phyloP scores from a whole-genome alignment of 106 monocot genomes.

The Vanilla planifolia region DNA sequence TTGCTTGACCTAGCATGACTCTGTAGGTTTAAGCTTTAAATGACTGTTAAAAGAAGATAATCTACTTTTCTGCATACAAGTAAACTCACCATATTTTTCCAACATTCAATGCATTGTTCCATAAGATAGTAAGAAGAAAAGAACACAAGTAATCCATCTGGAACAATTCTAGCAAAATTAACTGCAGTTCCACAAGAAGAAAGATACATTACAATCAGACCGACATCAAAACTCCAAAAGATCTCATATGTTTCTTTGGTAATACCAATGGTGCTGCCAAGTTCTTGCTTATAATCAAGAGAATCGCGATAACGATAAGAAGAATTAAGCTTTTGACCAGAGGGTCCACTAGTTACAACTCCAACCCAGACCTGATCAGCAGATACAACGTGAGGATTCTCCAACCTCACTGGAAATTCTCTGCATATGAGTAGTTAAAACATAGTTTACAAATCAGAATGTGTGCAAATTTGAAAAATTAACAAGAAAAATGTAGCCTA shows the following conservation, averaged over 20 bases:
- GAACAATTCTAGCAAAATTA: constrained; percentile 91
- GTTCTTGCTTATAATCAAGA: constrained; percentile 88
- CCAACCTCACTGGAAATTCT: constrained; percentile 85
- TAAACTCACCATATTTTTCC: constrained; percentile 79
- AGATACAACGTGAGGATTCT: constrained; percentile 93
- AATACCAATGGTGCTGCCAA: constrained; percentile 89
- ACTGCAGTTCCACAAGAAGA: constrained; percentile 35
- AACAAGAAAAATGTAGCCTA: constrained; percentile 30
- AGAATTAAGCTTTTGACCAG: constrained; percentile 80
- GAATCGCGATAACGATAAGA: constrained; percentile 78
- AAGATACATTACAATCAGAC: not conserved
- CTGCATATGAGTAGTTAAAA: constrained; percentile 23
- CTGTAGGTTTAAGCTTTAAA: constrained; percentile 23
- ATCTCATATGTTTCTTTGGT: too few relatives aligned
- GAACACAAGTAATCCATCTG: constrained; percentile 94
- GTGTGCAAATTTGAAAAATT: too few relatives aligned
- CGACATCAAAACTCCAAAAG: too few relatives aligned
- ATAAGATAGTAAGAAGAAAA: constrained; percentile 97
- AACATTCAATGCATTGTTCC: constrained; percentile 88
- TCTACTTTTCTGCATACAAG: not conserved
- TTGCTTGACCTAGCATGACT: constrained; percentile 59
- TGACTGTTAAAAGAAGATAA: not conserved
- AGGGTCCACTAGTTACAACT: constrained; percentile 83
- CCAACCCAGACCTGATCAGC: constrained; percentile 89
- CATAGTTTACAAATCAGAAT: too few relatives aligned